Evolutionary conservation across 306 rosid species (phyloP).

Genomic region (Vigna trinervia): DNA sequence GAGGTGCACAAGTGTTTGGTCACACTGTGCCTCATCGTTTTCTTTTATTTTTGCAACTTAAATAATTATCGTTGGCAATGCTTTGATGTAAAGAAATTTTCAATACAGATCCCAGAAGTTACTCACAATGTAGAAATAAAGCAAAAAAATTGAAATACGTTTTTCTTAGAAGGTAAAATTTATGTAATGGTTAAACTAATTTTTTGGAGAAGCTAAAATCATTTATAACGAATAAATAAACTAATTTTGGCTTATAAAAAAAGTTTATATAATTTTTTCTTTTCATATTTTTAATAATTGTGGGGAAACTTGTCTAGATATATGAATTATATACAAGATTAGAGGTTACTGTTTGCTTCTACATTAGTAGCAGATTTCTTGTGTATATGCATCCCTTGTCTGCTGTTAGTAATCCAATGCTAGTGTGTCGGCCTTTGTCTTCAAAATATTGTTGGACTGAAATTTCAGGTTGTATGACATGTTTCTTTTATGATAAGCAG

Average conservation of each 20-base stretch:
- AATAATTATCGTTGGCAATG: background rate
- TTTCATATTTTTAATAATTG: too few species aligned
- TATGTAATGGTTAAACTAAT: too few species aligned
- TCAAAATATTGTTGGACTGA: conserved; percentile 31
- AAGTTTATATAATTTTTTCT: too few species aligned
- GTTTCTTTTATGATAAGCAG: conserved; percentile 45
- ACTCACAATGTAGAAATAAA: background rate
- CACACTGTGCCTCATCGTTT: background rate
- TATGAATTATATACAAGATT: background rate
- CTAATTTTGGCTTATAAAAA: too few species aligned
- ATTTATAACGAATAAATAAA: too few species aligned
- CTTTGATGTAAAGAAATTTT: background rate
- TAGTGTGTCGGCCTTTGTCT: conserved; percentile 5
- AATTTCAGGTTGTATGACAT: conserved; percentile 38
- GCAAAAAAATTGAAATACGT: background rate
- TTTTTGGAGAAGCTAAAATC: too few species aligned
- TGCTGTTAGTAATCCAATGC: conserved; percentile 7
- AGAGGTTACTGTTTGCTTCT: conserved; percentile 28
- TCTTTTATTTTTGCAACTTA: background rate
- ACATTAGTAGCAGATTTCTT: background rate
- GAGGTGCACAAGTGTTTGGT: background rate
- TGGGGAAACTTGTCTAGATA: background rate
- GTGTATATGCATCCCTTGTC: conserved; percentile 2
- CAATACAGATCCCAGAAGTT: background rate
- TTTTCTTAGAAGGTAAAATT: too few species aligned